Evolutionary conservation across 108 stramenopile species (phyloP), one percentile per base, ranked within the genome.

Genomic region (Asterionellopsis glacialis): DNA sequence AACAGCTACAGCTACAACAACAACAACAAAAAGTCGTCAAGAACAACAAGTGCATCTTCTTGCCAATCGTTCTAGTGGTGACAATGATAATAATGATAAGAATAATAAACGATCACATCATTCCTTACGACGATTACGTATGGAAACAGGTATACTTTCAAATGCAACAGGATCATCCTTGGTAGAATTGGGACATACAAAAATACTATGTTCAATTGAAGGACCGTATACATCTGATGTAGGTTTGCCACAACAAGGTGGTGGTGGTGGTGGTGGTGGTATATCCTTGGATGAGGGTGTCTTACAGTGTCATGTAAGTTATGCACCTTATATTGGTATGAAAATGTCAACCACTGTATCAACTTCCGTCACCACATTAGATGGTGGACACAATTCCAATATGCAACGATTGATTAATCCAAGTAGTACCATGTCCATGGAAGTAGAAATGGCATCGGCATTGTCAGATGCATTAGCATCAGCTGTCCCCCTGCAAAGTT

Each of bases 151-250:
- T 38, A 22, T 81, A n/a, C 59, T 74, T 9, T 47, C 67, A 7
- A 59, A 71, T 27, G 67, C 70, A n/a, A 56, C 68, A 11, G 91
- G 91, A 15, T 85, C 83, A 5, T 59, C 85, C 0, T 42, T 89
- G 65, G 75, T 93, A 1, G 92, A 94, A 69, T 71, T 83, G 61
- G 92, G 92, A 12, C 87, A 87, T 55, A 90, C 92, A 18, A 94
- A 94, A 51, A 73, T 94, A 15, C 41, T 93, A 26, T 76, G 75
- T 33, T 67, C 71, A 23, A 87, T 88, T 15, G 63, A 67, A 1
- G 80, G 79, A 14, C 83, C 83, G 23, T 49, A 47, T 25, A 41
- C 55, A 2, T 19, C 16, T 48, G 47, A 48, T 9, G 68, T 45
- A 50, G 71, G 42, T 41, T 25, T 61, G 62, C 45, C 18, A 53